These are phyloP conservation scores for Verticillium zaregamsianum DNA, from an alignment of 2,329 filamentous ascomycete species.

Conservation along the genomic window DNA sequence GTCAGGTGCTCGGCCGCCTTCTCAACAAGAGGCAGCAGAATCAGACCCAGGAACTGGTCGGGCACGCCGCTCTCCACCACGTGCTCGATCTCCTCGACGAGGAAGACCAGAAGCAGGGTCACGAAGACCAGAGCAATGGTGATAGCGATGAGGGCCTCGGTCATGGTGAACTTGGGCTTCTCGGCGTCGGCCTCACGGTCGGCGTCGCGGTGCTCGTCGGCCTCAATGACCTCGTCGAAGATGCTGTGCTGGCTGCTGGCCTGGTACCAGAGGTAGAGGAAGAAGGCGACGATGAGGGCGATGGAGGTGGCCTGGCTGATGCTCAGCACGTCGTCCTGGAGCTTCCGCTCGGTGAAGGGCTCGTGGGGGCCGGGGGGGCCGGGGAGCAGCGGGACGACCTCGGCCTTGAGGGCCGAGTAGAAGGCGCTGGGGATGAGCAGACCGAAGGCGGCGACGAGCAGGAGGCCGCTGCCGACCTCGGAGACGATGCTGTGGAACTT, in stretches of 20 bases:
- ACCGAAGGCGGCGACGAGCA: conserved; percentile 52
- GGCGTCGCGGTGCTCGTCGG: conserved; percentile 46
- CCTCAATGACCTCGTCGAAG: conserved; percentile 52
- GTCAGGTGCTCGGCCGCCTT: conserved; percentile 84
- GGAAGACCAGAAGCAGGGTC: conserved; percentile 59
- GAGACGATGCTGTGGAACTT: conserved; percentile 63
- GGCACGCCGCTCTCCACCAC: conserved; percentile 30
- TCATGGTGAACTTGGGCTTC: conserved; percentile 62
- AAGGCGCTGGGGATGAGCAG: conserved; percentile 29
- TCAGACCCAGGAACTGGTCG: conserved; percentile 48
- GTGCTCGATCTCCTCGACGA: conserved; percentile 61
- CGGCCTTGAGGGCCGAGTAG: conserved; percentile 28
- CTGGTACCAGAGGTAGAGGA: conserved; percentile 56
- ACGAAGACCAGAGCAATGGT: conserved; percentile 53
- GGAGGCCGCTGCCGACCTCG: conserved; percentile 61
- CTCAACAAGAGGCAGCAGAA: conserved; percentile 77
- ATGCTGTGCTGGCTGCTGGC: conserved; percentile 61
- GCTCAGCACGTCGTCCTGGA: conserved; percentile 44
- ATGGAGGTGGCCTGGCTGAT: conserved; percentile 61
- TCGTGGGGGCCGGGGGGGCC: conserved; percentile 18
- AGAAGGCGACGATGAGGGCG: conserved; percentile 57
- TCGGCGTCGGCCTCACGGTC: conserved; percentile 52
- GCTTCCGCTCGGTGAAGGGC: conserved; percentile 24
- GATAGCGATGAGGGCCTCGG: conserved; percentile 59
- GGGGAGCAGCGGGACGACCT: conserved; percentile 16